Conservation (phyloP, 306 rosid species). For the Ziziphus jujuba region DNA sequence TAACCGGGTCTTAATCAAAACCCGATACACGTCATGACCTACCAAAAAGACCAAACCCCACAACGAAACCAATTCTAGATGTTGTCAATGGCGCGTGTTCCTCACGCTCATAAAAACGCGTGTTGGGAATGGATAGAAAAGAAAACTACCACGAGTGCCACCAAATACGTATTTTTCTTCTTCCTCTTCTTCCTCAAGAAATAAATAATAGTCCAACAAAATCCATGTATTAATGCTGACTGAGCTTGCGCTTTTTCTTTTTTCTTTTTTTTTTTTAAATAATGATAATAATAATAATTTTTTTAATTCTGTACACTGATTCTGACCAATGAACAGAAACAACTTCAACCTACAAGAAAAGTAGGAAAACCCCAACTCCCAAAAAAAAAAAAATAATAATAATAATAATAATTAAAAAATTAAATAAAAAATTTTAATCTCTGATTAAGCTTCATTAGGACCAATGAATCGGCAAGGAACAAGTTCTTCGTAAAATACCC, state of each 20-base stretch:
- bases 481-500: background rate
- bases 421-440: background rate
- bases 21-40: background rate
- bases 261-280: background rate
- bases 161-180: background rate
- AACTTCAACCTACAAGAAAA: background rate
- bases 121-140: background rate
- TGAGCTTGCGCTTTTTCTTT: background rate
- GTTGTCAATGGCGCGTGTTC: conserved; percentile 24
- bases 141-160: background rate
- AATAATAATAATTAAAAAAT: background rate
- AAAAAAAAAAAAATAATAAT: background rate
- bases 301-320: conserved; percentile 12
- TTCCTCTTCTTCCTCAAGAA: background rate
- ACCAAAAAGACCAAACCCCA: background rate
- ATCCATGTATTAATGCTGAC: conserved; percentile 22
- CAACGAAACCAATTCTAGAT: conserved; percentile 4
- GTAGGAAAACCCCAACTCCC: background rate
- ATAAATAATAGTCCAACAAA: background rate
- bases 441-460: conserved; percentile 29
- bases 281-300: too few species aligned
- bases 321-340: conserved; percentile 28
- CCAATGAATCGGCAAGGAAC: conserved; percentile 25
- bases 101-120: conserved; percentile 3
- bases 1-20: conserved; percentile 17